Evolutionary conservation across 371 early-diverging fungal species (phyloP), one percentile per base, ranked within the genome.

Genomic region (Cokeromyces recurvatus): DNA sequence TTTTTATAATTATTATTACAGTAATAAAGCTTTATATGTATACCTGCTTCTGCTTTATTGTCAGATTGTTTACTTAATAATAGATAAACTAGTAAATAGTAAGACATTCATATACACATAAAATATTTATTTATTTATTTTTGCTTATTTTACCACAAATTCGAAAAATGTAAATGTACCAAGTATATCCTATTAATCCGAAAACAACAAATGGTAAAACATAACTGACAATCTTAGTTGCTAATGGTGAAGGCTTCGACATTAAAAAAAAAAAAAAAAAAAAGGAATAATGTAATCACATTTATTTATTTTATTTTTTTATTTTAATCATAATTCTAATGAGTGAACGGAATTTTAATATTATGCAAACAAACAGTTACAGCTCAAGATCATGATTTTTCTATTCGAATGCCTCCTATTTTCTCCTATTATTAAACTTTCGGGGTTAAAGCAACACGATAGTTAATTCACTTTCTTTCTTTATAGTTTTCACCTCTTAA

Each of bases 111-210:
- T 10, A 32, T 14, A 29, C 11, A 4, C 2, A 20, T 17, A 24
- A 16, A 14, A 14, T n/a, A 48, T 12, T 34, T 11, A 24, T 14
- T 42, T 16, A 11, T 22, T 12, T 23, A 25, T n/a, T 17, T 31
- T 27, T n/a, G 22, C 25, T 15, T 32, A 19, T 29, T 27, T 20
- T 71, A 80, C 81, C 64, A 48, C 78, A 77, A n/a, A 75, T 51
- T 14, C 76, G 68, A 44, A 75, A 68, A 6, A 73, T 70, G 38
- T 72, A 78, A 40, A 66, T 62, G 43, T 78, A 81, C 67, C 78
- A 81, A 6, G 68, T 59, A 52, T 74, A 74, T 1, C 59, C 55
- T 14, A 74, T 20, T 41, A 74, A 23, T 15, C 60, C 71, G 25
- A 53, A 48, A 1, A 65, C 68, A 4, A 74, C 46, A 27, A 68